phyloP scores from a whole-genome alignment of 495 filamentous ascomycete species.

The Penicillium ochrochloron region DNA sequence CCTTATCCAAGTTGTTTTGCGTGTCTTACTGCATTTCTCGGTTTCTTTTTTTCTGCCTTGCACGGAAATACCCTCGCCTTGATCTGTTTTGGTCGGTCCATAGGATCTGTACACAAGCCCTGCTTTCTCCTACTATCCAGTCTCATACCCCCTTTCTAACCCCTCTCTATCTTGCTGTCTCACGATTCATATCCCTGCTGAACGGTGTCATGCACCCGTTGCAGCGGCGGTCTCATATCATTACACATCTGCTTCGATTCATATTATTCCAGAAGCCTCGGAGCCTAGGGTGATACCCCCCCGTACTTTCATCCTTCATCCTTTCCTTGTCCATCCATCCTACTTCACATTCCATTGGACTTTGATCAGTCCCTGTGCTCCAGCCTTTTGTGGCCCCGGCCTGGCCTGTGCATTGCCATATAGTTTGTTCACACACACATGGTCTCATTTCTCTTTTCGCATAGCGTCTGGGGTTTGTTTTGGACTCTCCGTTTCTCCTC shows the following conservation, averaged over 20 bases:
- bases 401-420: constrained; percentile 28
- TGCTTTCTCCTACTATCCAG: not conserved
- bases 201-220: not conserved
- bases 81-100: constrained; percentile 29
- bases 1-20: constrained; percentile 21
- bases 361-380: not conserved
- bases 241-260: constrained; percentile 5
- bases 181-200: not conserved
- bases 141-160: not conserved
- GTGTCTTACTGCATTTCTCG: constrained; percentile 29
- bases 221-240: not conserved
- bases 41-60: constrained; percentile 30
- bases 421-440: constrained; percentile 35
- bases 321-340: not conserved
- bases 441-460: constrained; percentile 44
- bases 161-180: not conserved
- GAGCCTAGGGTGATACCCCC: not conserved
- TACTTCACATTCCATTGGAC: not conserved
- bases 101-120: constrained; percentile 39
- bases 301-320: constrained; percentile 5
- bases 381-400: constrained; percentile 12
- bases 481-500: constrained; percentile 8
- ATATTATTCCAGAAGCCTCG: not conserved
- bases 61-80: constrained; percentile 45
- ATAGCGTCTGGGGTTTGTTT: constrained; percentile 49